Evolutionary conservation across 139 green algal genomes (phyloP), one percentile per base, ranked within the genome.

Genomic region (Edaphochlamys debaryana): DNA sequence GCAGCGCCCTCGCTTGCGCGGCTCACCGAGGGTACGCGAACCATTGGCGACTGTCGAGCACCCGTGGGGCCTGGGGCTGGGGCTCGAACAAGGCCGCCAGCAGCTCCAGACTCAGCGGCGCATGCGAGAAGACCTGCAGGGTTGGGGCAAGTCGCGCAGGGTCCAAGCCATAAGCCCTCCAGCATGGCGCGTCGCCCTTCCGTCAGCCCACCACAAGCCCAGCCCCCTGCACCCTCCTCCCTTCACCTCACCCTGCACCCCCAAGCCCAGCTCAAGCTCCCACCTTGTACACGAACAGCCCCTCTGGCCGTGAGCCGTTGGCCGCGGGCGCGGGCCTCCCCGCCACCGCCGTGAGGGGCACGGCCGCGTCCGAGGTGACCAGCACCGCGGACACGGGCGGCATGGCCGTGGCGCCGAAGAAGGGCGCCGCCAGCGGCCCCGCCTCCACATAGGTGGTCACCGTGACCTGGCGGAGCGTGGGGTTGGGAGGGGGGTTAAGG

Each of bases 81-180:
- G 38, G 50, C 48, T 82, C 56, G 67, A 96, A 96, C 38, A 96
- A 50, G 23, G 32, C 23, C 2, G 22, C 25, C 62, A 96, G 70
- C 48, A 84, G 42, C 0, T 63, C 78, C 4, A 76, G 30, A 0
- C 69, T 32, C 48, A 94, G 56, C 7, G 84, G 73, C 56, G 83
- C 30, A 1, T 30, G 20, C 19, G 90, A 94, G 72, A 96, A 96
- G 29, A 95, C 72, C 89, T 91, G 79, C 52, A 50, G n/a, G 4
- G n/a, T n/a, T n/a, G n/a, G n/a, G n/a, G n/a, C n/a, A n/a, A n/a
- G n/a, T n/a, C n/a, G n/a, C n/a, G n/a, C n/a, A n/a, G n/a, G n/a
- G n/a, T n/a, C n/a, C n/a, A n/a, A n/a, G n/a, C n/a, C n/a, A n/a
- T n/a, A n/a, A n/a, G n/a, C n/a, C n/a, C n/a, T n/a, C 71, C 67